These are phyloP conservation scores for Russula dissimulans DNA, from an alignment of 768 basidiomycete genomes.

Conservation along the genomic window DNA sequence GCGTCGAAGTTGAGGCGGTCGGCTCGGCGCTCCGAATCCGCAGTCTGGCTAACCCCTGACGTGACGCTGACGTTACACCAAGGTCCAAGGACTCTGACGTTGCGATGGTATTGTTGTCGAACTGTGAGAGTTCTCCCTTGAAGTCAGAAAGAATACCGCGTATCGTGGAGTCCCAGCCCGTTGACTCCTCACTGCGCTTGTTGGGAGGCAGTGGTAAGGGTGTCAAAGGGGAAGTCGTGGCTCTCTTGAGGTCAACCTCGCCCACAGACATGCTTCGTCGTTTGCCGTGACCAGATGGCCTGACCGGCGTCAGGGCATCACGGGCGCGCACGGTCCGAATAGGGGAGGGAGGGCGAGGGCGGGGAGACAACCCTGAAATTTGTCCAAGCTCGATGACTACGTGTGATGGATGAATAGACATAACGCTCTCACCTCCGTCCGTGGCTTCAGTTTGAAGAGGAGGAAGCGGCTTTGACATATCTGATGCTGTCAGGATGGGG, in stretches of 20 bases:
- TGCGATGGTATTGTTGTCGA: slow-evolving; percentile 42
- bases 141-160: slow-evolving; percentile 64
- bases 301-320: background rate
- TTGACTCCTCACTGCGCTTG: slow-evolving; percentile 27
- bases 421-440: slow-evolving; percentile 32
- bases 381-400: slow-evolving; percentile 45
- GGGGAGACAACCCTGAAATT: slow-evolving; percentile 18
- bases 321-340: slow-evolving; percentile 21
- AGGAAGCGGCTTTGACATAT: slow-evolving; percentile 55
- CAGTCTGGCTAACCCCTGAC: slow-evolving; percentile 18
- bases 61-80: slow-evolving; percentile 53
- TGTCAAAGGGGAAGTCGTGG: slow-evolving; percentile 28
- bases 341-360: slow-evolving; percentile 23
- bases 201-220: slow-evolving; percentile 30
- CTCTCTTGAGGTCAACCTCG: slow-evolving; percentile 31
- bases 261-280: slow-evolving; percentile 29
- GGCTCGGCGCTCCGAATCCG: slow-evolving; percentile 23
- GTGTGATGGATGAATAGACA: slow-evolving; percentile 44
- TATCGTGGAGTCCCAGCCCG: slow-evolving; percentile 40
- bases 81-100: slow-evolving; percentile 46
- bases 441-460: slow-evolving; percentile 36
- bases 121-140: slow-evolving; percentile 57
- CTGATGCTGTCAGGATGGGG: slow-evolving; percentile 20
- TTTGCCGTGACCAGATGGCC: slow-evolving; percentile 4
- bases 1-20: background rate